Conservation (phyloP, 352 stramenopile species). For the Phytophthora sp. region DNA sequence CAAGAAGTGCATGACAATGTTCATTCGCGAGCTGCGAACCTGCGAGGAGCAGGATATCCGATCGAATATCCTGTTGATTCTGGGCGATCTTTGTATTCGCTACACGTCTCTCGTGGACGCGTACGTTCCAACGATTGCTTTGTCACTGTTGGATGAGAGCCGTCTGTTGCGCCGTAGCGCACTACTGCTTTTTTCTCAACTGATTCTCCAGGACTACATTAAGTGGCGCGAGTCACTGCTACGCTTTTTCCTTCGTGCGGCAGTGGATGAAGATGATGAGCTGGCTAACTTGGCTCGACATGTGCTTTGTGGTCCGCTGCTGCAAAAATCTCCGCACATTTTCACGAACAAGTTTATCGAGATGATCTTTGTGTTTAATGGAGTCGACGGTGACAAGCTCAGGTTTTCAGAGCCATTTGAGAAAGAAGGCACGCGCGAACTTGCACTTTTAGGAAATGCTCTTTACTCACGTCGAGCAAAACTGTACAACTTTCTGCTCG, state of each 20-base stretch:
- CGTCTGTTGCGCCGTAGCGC: slow-evolving; percentile 93
- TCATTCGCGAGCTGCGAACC: slow-evolving; percentile 94
- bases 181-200: slow-evolving; percentile 95
- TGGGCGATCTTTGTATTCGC: slow-evolving; percentile 96
- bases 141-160: slow-evolving; percentile 91
- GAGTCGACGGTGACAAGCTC: slow-evolving; percentile 60
- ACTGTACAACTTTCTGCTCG: slow-evolving; percentile 95
- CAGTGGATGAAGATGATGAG: slow-evolving; percentile 94
- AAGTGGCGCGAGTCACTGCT: slow-evolving; percentile 97
- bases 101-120: slow-evolving; percentile 97
- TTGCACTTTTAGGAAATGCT: slow-evolving; percentile 59
- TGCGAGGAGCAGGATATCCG: slow-evolving; percentile 86
- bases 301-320: slow-evolving; percentile 91
- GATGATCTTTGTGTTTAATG: slow-evolving; percentile 97
- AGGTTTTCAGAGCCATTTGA: slow-evolving; percentile 71
- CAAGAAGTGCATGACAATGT: slow-evolving; percentile 94
- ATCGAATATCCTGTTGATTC: slow-evolving; percentile 97
- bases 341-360: slow-evolving; percentile 98
- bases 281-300: slow-evolving; percentile 93
- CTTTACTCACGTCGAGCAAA: slow-evolving; percentile 77
- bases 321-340: slow-evolving; percentile 93
- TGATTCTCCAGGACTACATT: slow-evolving; percentile 98
- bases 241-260: slow-evolving; percentile 94
- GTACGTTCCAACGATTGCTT: slow-evolving; percentile 95
- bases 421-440: slow-evolving; percentile 65